These are phyloP conservation scores for Verbascum thapsus DNA, from an alignment of 257 asterid genomes.

Conservation along the genomic window DNA sequence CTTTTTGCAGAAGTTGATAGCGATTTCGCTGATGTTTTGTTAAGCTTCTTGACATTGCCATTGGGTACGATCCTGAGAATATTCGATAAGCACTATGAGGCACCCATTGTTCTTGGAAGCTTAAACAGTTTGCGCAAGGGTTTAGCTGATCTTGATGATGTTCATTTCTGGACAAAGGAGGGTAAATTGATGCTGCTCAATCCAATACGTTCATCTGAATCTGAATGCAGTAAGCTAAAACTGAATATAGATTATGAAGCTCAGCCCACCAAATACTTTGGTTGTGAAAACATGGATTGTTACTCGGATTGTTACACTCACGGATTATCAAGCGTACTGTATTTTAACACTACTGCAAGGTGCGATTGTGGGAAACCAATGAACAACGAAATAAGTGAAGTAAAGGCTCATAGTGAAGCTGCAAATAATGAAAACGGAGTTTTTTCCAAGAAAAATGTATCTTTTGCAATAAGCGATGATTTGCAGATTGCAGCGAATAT, in stretches of 20 bases:
- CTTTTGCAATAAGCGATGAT: constrained; percentile 17
- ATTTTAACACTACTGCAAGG: not conserved
- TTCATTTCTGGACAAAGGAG: constrained; percentile 9
- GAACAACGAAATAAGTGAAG: not conserved
- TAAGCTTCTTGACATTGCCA: constrained; percentile 35
- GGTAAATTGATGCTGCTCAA: constrained; percentile 28
- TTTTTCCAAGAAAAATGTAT: not conserved
- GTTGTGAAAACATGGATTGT: not conserved
- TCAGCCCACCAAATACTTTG: not conserved
- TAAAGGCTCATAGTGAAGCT: no score
- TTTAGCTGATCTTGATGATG: constrained; percentile 7
- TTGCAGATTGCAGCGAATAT: not conserved
- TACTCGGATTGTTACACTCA: no score
- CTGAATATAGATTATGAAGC: constrained; percentile 15
- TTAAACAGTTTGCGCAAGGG: constrained; percentile 17
- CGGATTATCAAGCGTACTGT: not conserved
- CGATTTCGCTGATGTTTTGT: constrained; percentile 30
- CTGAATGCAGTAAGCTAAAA: constrained; percentile 7
- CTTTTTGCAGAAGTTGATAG: constrained; percentile 35
- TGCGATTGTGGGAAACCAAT: constrained; percentile 21
- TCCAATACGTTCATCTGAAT: constrained; percentile 23
- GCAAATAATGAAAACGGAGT: not conserved
- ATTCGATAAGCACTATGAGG: constrained; percentile 22
- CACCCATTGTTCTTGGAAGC: constrained; percentile 25
- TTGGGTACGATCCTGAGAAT: constrained; percentile 29